Evolutionary conservation across 2,329 filamentous ascomycete genomes (phyloP).

Genomic region (Fusarium piperis): DNA sequence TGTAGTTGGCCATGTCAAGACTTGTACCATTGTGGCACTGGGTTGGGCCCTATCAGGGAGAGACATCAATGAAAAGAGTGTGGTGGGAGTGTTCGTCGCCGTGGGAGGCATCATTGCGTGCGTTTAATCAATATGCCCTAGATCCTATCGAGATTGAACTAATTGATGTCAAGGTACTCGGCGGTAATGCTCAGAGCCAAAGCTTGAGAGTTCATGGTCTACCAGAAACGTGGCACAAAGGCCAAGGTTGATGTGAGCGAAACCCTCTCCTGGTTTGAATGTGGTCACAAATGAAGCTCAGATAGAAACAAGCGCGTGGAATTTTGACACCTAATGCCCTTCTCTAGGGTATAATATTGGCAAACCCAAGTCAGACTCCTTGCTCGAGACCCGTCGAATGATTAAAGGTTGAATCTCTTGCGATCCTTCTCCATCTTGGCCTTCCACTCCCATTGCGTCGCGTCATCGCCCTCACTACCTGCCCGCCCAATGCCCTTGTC

Average conservation of each 20-base stretch:
- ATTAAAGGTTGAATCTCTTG: constrained; percentile 89
- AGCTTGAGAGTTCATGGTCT: constrained; percentile 13
- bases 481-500: constrained; percentile 85
- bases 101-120: constrained; percentile 67
- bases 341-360: constrained; percentile 7
- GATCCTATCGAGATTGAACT: background rate
- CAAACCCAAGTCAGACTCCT: constrained; percentile 23
- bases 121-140: constrained; percentile 39
- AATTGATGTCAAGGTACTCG: constrained; percentile 53
- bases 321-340: background rate
- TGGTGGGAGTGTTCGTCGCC: constrained; percentile 65
- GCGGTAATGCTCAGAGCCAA: constrained; percentile 58
- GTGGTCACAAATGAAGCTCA: background rate
- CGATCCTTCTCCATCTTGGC: constrained; percentile 92
- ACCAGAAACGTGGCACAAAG: background rate
- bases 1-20: constrained; percentile 73
- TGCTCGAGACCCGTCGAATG: background rate
- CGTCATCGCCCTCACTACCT: constrained; percentile 74
- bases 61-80: constrained; percentile 64
- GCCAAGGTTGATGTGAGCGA: background rate
- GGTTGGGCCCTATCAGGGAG: constrained; percentile 68
- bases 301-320: background rate
- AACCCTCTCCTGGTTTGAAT: background rate
- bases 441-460: constrained; percentile 97
- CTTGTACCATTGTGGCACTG: constrained; percentile 70